Evolutionary conservation across 164 flowering plant genomes (phyloP).

Genomic region (Amborella trichopoda): DNA sequence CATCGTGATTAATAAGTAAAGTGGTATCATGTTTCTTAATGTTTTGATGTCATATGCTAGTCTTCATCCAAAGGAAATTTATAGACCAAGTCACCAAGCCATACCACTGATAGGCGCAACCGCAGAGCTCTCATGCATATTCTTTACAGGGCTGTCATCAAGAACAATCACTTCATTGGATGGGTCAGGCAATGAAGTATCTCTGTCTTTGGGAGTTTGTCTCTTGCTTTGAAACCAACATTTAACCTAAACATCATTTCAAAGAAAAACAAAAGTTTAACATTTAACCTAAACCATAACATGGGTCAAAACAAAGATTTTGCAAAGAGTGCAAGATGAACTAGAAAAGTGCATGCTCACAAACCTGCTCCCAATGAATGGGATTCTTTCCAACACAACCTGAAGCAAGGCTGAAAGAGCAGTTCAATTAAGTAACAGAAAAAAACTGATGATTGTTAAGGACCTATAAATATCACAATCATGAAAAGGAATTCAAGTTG

Average conservation of each 20-base stretch:
- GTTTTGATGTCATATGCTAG: too few relatives aligned
- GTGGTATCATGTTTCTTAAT: too few relatives aligned
- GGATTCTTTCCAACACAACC: slow-evolving; percentile 62
- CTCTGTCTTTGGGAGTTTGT: slow-evolving; percentile 12
- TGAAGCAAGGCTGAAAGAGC: slow-evolving; percentile 30
- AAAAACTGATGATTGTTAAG: not conserved
- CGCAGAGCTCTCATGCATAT: slow-evolving; percentile 13
- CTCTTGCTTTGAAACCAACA: slow-evolving; percentile 40
- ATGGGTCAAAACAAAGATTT: too few relatives aligned
- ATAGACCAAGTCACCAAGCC: too few relatives aligned
- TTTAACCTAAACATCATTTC: slow-evolving; percentile 51
- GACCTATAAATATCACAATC: slow-evolving; percentile 2
- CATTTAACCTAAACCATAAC: too few relatives aligned
- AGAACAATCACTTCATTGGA: slow-evolving; percentile 11
- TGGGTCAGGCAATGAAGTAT: slow-evolving; percentile 9
- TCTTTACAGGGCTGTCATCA: slow-evolving; percentile 9
- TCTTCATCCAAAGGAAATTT: too few relatives aligned
- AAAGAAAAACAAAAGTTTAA: slow-evolving; percentile 7
- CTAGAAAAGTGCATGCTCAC: too few relatives aligned
- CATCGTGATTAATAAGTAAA: too few relatives aligned
- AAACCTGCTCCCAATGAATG: slow-evolving; percentile 53
- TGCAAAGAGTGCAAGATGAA: too few relatives aligned
- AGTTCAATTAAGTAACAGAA: slow-evolving; percentile 3
- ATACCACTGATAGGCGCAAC: slow-evolving; percentile 25
- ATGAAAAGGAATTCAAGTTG: not conserved